Base-by-base conservation (phyloP, 331 rosid genomes). In the Malus hybrid region DNA sequence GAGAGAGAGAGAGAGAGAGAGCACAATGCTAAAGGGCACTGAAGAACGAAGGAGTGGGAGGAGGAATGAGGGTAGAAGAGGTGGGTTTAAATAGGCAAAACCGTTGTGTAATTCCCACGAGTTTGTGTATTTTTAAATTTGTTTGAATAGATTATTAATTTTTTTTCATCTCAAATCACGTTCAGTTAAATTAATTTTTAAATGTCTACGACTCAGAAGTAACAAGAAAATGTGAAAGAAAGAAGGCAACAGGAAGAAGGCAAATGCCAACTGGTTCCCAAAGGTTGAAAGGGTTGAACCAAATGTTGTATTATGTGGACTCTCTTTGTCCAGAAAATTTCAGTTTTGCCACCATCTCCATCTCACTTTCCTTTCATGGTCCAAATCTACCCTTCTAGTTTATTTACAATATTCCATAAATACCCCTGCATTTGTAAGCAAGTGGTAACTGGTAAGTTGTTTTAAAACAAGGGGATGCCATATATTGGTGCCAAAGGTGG, bases 51-150 rank as follows among this genome's bases (percentile, higher is more conserved):
- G 70, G 86, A 75, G 71, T 72, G 81, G 86, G 92, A 59, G 93
- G 93, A 87, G 81, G 81, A 83, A 81, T 24, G 72, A 77, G 8
- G 18, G 89, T 32, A 15, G 82, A 59, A 48, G 70, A 33, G 65
- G 74, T 16, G 73, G 77, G 87, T 75, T 86, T 91, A 88, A 80
- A 91, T 91, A 93, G 94, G 44, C 78, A 20, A 80, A 33, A 76
- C 54, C 70, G 82, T 82, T 85, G 72, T 44, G 54, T 56, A 48
- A 12, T 62, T 27, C 28, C 74, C 66, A 65, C 68, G 77, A 76
- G 71, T 77, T 75, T 75, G 36, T 31, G 20, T 50, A 63, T 36
- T 64, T 14, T 65, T 0, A 29, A 67, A 32, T 20, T 39, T 42
- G 2, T 56, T 68, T 71, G 14, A 76, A 72, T 55, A 19, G 36